Conservation (phyloP, 371 early-diverging fungal species). For the Mucor racemosus region DNA sequence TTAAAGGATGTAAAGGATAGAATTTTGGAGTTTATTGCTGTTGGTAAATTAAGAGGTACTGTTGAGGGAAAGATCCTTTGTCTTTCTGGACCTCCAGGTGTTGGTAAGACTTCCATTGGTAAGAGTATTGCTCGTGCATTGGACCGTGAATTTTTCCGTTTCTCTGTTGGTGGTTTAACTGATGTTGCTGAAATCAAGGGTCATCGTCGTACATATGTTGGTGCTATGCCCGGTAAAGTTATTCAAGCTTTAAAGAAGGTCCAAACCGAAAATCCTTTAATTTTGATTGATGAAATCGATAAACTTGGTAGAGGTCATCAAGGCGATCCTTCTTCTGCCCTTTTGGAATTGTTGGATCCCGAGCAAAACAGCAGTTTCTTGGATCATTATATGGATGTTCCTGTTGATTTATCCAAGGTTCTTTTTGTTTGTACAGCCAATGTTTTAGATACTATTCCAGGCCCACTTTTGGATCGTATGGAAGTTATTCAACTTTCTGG, state of each 20-base stretch:
- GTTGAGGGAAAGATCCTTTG: constrained; percentile 97
- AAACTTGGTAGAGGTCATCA: constrained; percentile 97
- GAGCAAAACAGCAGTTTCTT: constrained; percentile 96
- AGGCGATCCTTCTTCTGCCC: constrained; percentile 96
- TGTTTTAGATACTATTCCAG: constrained; percentile 93
- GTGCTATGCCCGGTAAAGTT: constrained; percentile 99
- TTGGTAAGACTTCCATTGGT: constrained; percentile 97
- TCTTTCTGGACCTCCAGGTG: constrained; percentile 96
- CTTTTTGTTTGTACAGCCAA: constrained; percentile 98
- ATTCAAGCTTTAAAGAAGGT: constrained; percentile 97
- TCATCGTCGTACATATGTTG: constrained; percentile 97
- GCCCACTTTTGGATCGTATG: constrained; percentile 97
- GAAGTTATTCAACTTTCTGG: constrained; percentile 95
- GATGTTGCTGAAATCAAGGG: constrained; percentile 99
- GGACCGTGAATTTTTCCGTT: constrained; percentile 93
- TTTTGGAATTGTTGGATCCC: constrained; percentile 95
- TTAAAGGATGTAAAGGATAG: constrained; percentile 98
- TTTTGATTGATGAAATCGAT: constrained; percentile 98
- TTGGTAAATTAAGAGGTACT: constrained; percentile 92
- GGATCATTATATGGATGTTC: constrained; percentile 99
- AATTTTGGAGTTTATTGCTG: constrained; percentile 97
- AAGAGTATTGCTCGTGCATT: constrained; percentile 96
- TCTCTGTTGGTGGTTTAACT: constrained; percentile 95
- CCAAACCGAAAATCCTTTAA: constrained; percentile 95
- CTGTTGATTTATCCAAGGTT: constrained; percentile 94